phyloP scores from a whole-genome alignment of 306 rosid species.

The Ochetophila trinervis region DNA sequence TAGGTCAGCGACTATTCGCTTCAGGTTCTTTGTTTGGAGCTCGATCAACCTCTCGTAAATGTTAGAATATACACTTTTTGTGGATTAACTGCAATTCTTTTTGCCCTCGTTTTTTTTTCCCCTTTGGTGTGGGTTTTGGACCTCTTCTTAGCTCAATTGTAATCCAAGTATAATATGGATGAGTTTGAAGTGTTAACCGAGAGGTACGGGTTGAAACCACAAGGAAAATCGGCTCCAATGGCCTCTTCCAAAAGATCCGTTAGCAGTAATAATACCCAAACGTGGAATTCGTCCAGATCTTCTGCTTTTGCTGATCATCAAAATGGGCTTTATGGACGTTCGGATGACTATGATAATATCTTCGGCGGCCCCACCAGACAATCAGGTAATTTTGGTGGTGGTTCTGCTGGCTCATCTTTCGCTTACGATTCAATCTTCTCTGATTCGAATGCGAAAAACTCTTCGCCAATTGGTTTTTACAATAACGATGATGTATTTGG shows the following conservation, averaged over 20 bases:
- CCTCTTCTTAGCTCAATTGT: constrained; percentile 6
- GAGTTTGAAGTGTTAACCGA: constrained; percentile 85
- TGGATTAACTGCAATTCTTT: not conserved
- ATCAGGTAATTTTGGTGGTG: constrained; percentile 21
- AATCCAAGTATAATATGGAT: constrained; percentile 53
- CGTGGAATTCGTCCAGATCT: constrained; percentile 39
- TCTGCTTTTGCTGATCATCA: constrained; percentile 27
- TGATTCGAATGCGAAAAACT: constrained; percentile 31
- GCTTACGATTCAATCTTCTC: constrained; percentile 54
- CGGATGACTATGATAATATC: constrained; percentile 40
- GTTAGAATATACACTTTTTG: not conserved
- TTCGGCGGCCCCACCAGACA: constrained; percentile 38
- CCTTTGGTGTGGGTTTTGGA: not conserved
- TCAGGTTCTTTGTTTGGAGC: not conserved
- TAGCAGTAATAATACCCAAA: constrained; percentile 15
- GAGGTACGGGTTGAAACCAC: constrained; percentile 74
- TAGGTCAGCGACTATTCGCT: no score
- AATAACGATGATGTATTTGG: constrained; percentile 67
- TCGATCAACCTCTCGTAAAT: not conserved
- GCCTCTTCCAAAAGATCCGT: constrained; percentile 51
- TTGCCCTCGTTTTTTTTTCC: not conserved
- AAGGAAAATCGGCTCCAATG: constrained; percentile 90
- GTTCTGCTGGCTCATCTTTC: constrained; percentile 30
- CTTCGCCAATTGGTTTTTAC: constrained; percentile 23
- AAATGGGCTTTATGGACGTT: constrained; percentile 27